A percentile compares a stretch with the other conserved stretches of the same genome.
phyloP scores from a whole-genome alignment of 1,139 yeast species.

The Hanseniaspora uvarum region DNA sequence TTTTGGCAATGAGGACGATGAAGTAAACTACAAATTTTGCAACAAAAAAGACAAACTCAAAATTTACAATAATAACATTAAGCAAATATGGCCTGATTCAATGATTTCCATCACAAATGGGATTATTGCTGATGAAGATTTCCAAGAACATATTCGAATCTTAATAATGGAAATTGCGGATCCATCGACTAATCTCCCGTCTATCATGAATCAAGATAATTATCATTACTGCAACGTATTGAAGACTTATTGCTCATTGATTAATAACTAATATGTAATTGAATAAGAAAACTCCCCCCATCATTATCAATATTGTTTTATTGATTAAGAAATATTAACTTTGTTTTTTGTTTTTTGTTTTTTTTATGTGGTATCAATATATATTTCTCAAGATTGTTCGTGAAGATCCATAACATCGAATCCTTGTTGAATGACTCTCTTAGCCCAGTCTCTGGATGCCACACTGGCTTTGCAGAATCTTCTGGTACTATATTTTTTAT shows the following conservation, averaged over 20 bases:
- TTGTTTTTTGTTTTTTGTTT: not conserved
- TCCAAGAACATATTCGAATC: constrained; percentile 23
- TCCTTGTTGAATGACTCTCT: constrained; percentile 35
- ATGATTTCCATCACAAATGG: constrained; percentile 5
- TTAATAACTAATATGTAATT: not conserved
- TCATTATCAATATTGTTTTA: not conserved
- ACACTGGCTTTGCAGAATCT: constrained; percentile 86
- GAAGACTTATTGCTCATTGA: not conserved
- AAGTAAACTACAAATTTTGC: too few species aligned
- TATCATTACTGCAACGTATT: not conserved
- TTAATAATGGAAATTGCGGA: constrained; percentile 24
- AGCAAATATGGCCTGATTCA: not conserved
- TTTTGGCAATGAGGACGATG: too few species aligned
- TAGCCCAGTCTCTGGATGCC: constrained; percentile 86
- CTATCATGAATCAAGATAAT: constrained; percentile 19
- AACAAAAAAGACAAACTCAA: not conserved
- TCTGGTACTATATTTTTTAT: constrained; percentile 85
- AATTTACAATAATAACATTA: not conserved
- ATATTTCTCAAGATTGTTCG: constrained; percentile 20
- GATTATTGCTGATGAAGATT: constrained; percentile 19
- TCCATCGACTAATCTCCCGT: constrained; percentile 27
- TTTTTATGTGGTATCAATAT: too few species aligned
- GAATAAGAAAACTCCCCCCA: too few species aligned
- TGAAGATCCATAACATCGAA: constrained; percentile 34
- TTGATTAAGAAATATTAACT: not conserved